Percentiles rank a stretch among this genome's conserved stretches.
Evolutionary conservation across 2,329 filamentous ascomycete species (phyloP).

Genomic region (Pyrenophora tritici-repentis): DNA sequence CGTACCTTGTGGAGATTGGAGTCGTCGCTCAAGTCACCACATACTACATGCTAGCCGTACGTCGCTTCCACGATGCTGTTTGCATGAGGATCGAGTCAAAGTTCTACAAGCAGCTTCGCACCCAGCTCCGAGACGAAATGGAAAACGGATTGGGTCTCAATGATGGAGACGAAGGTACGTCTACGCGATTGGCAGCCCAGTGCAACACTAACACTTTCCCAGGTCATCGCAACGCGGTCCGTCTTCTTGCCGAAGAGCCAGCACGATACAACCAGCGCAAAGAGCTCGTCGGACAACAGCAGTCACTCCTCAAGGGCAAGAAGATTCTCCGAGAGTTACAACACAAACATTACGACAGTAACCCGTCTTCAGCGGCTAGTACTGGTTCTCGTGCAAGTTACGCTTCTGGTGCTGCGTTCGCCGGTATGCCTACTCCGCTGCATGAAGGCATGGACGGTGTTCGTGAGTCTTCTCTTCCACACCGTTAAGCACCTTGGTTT

Average conservation of each 20-base stretch:
- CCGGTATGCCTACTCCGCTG: not conserved
- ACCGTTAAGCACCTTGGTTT: too few species aligned
- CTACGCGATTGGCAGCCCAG: not conserved
- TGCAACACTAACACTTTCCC: not conserved
- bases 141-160: slow-evolving; percentile 27
- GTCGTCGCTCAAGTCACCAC: slow-evolving; percentile 67
- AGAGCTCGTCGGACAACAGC: slow-evolving; percentile 11
- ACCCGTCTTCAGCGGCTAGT: not conserved
- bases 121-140: slow-evolving; percentile 32
- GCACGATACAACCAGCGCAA: slow-evolving; percentile 17
- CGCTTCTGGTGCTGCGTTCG: not conserved
- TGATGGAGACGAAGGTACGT: slow-evolving; percentile 27
- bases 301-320: slow-evolving; percentile 20
- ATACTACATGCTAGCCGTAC: slow-evolving; percentile 71
- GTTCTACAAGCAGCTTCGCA: slow-evolving; percentile 36
- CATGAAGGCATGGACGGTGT: not conserved
- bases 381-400: not conserved
- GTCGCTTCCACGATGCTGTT: slow-evolving; percentile 65
- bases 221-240: slow-evolving; percentile 17
- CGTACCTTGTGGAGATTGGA: slow-evolving; percentile 63
- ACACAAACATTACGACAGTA: slow-evolving; percentile 22
- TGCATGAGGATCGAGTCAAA: slow-evolving; percentile 47
- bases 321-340: slow-evolving; percentile 19
- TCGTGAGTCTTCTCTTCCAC: too few species aligned
- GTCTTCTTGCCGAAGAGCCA: slow-evolving; percentile 19